Percentiles rank a stretch among this genome's conserved stretches.
Conservation (phyloP, 179 eudicot genomes). For the Silene coronaria region DNA sequence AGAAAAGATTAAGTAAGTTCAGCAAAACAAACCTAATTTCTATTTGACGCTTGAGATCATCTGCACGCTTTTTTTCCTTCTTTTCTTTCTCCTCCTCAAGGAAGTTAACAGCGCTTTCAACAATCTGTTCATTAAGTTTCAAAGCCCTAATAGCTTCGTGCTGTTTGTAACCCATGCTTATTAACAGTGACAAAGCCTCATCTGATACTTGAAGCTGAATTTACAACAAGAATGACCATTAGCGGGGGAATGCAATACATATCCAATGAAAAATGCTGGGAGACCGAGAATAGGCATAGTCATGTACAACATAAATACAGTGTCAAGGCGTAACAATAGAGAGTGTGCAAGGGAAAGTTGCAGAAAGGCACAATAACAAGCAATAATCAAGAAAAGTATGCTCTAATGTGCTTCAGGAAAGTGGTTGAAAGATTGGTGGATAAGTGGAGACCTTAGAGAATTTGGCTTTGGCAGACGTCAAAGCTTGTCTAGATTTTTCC, state of each 20-base stretch:
- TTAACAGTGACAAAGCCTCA: slow-evolving; percentile 61
- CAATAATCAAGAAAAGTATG: too few species aligned
- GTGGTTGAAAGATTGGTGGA: neutral
- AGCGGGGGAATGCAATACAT: neutral
- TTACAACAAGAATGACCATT: slow-evolving; percentile 12
- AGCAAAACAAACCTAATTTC: slow-evolving; percentile 50
- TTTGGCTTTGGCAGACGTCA: slow-evolving; percentile 65
- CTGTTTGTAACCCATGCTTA: slow-evolving; percentile 89
- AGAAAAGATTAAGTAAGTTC: neutral
- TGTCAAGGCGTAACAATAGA: too few species aligned
- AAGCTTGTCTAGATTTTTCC: slow-evolving; percentile 47
- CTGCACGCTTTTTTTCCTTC: slow-evolving; percentile 45
- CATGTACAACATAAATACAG: too few species aligned
- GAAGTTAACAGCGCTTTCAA: slow-evolving; percentile 66
- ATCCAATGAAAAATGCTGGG: neutral
- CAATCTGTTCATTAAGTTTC: slow-evolving; percentile 70
- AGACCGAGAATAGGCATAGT: neutral
- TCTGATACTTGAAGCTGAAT: slow-evolving; percentile 92
- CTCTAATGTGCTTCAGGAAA: too few species aligned
- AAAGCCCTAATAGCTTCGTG: slow-evolving; percentile 65
- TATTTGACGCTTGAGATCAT: slow-evolving; percentile 47
- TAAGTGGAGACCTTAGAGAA: slow-evolving; percentile 42
- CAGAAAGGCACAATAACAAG: too few species aligned
- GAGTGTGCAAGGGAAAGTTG: too few species aligned
- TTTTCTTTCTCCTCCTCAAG: slow-evolving; percentile 63